These are phyloP conservation scores for Blastocladiella britannica DNA, from an alignment of 192 early-diverging fungal species.

Conservation along the genomic window DNA sequence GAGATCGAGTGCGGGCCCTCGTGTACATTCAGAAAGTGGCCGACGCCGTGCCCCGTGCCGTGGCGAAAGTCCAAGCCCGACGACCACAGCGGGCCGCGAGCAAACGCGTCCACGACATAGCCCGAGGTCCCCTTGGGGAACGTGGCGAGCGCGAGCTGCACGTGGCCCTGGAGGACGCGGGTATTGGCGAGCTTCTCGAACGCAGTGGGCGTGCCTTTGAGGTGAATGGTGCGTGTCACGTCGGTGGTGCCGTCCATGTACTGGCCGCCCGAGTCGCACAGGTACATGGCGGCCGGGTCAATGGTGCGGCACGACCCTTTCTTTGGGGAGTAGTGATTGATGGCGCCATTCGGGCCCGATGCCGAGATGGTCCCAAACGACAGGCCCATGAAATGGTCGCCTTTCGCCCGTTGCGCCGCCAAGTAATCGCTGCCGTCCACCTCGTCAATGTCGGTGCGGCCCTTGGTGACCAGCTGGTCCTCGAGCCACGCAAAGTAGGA, in stretches of 20 bases:
- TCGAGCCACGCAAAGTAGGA: slow-evolving; percentile 89
- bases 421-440: slow-evolving; percentile 66
- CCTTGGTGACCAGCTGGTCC: slow-evolving; percentile 50
- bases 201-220: slow-evolving; percentile 48
- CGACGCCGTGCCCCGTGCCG: slow-evolving; percentile 96
- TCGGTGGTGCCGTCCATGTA: slow-evolving; percentile 94
- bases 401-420: slow-evolving; percentile 48
- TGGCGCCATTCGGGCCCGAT: slow-evolving; percentile 86
- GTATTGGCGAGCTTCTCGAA: slow-evolving; percentile 86
- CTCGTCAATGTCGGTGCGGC: slow-evolving; percentile 47
- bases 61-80: slow-evolving; percentile 89
- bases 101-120: slow-evolving; percentile 74
- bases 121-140: slow-evolving; percentile 76
- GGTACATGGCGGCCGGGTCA: slow-evolving; percentile 54
- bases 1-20: slow-evolving; percentile 91
- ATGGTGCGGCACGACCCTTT: slow-evolving; percentile 58
- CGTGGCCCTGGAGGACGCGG: slow-evolving; percentile 95
- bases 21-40: slow-evolving; percentile 83
- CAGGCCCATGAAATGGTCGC: slow-evolving; percentile 68
- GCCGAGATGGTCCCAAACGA: slow-evolving; percentile 93
- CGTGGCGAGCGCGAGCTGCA: slow-evolving; percentile 67
- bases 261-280: slow-evolving; percentile 93
- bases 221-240: slow-evolving; percentile 85
- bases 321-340: slow-evolving; percentile 92
- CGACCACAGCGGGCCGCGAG: slow-evolving; percentile 68